Base-by-base conservation (phyloP, 2,329 filamentous ascomycete genomes). In the Fusarium avenaceum region DNA sequence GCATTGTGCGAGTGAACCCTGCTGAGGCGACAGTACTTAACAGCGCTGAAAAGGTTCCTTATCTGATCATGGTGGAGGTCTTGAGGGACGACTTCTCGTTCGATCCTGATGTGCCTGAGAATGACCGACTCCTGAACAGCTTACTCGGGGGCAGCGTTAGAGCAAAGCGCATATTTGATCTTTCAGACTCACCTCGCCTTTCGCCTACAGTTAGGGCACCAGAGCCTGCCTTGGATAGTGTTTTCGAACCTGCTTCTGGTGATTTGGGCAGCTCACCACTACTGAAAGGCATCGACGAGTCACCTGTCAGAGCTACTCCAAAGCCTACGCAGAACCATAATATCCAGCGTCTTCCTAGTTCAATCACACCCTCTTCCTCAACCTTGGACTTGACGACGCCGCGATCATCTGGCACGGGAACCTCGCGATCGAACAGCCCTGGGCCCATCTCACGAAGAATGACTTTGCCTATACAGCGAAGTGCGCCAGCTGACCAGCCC, bases 31-130 rank as follows among this genome's bases (percentile, higher is more conserved):
- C 92, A 1, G 93, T 94, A 55, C 81, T 96, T 51, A 96, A 96
- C 78, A 96, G 92, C 76, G 92, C 92, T 6, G 92, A 96, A 77
- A 92, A 94, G 76, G 92, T 96, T 44, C 92, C 92, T 1, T 96
- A 94, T 78, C 79, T 96, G 49, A 84, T 96, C 28, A 94, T 96
- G 92, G 88, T 95, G 4, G 92, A 96, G 75, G 89, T 96, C 22
- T 80, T 96, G 47, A 84, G 90, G 24, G 92, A 95, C 69, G 92
- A 96, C 73, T 95, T 96, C 74, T 90, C 90, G 33, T 96, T 96
- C 72, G 90, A 95, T 71, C 91, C 92, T 1, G 88, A 91, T 32
- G 90, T 89, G 1, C 82, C 86, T 28, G 90, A 93, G 66, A 96
- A 96, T 71, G 85, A 91, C 74, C 84, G 87, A 52, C 80, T 96